Evolutionary conservation across 2,329 filamentous ascomycete genomes (phyloP), one percentile per base, ranked within the genome.

Genomic region (Xylaria sp.): DNA sequence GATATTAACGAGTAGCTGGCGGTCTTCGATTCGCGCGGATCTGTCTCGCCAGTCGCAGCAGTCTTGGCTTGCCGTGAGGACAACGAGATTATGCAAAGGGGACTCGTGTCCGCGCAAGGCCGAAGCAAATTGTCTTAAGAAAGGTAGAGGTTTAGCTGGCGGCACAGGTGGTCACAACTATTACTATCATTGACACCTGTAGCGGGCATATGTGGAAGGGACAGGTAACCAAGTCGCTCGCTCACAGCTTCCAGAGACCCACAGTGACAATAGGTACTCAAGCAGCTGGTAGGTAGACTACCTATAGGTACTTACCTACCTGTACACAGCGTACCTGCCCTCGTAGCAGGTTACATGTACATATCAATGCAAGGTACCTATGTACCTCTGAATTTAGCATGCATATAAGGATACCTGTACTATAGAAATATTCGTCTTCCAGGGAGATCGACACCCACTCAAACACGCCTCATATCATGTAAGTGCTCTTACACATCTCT

Each of bases 171-270:
- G 64, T 55, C 46, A 64, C 43, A 60, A 51, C 20, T 36, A 54
- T 39, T 33, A 18, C 15, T 55, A 41, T 36, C 33, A 10, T 36
- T 36, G 33, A 10, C 33, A 36, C 33, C 33, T 10, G 7, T 36
- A 36, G 33, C 58, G 60, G 41, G 28, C 55, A 62, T 62, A 62
- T 62, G 54, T 39, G 64, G 63, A 69, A 69, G 66, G 68, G 66
- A 71, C 69, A 71, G 49, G 68, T 70, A 65, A 62, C 62, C 68
- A 62, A 66, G 57, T 66, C 66, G 25, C 39, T 28, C 33, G 51
- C 51, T 56, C 51, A 7, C 61, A 63, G 49, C 56, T 48, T 31
- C 20, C 39, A n/a, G 25, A 41, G 36, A 33, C 55, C 61, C 39
- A 64, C 56, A 48, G 23, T n/a, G 20, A 23, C 46, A 46, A n/a